phyloP scores from a whole-genome alignment of 495 filamentous ascomycete species.

The Evansstolkia leycettana region DNA sequence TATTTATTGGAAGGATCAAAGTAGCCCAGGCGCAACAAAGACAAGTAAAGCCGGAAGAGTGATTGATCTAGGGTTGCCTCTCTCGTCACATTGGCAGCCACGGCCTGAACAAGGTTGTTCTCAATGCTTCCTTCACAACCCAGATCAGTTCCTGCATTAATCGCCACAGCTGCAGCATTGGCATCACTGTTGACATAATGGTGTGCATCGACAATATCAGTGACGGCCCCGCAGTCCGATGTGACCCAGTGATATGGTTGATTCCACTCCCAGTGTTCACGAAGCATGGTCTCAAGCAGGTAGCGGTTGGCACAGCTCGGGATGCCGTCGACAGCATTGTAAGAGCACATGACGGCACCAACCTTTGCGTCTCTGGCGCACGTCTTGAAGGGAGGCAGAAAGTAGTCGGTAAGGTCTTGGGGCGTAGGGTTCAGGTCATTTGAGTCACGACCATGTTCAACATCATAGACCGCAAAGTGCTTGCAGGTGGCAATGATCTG shows the following conservation, averaged over 20 bases:
- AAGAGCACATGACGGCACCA: slow-evolving; percentile 42
- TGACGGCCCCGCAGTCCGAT: slow-evolving; percentile 38
- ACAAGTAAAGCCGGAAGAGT: slow-evolving; percentile 35
- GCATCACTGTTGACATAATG: slow-evolving; percentile 30
- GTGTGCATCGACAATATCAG: slow-evolving; percentile 37
- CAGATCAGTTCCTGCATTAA: slow-evolving; percentile 44
- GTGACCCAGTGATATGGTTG: slow-evolving; percentile 36
- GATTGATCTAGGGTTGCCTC: slow-evolving; percentile 28
- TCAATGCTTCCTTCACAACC: slow-evolving; percentile 44
- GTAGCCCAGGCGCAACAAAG: slow-evolving; percentile 40
- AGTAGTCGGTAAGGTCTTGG: slow-evolving; percentile 42
- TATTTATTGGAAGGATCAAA: slow-evolving; percentile 38
- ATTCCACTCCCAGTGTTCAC: slow-evolving; percentile 37
- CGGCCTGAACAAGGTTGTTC: slow-evolving; percentile 28
- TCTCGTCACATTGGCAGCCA: slow-evolving; percentile 28
- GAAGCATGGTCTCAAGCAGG: slow-evolving; percentile 37
- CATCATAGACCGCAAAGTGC: slow-evolving; percentile 48
- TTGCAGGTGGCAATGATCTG: slow-evolving; percentile 47
- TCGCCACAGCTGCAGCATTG: slow-evolving; percentile 31
- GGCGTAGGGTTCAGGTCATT: slow-evolving; percentile 35
- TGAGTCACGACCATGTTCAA: slow-evolving; percentile 38
- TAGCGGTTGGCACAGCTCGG: slow-evolving; percentile 40
- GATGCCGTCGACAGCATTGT: slow-evolving; percentile 42
- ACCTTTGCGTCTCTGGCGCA: slow-evolving; percentile 39
- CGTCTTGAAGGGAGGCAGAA: slow-evolving; percentile 34